Evolutionary conservation across 2,329 filamentous ascomycete genomes (phyloP).

Genomic region (Phoma sp.): DNA sequence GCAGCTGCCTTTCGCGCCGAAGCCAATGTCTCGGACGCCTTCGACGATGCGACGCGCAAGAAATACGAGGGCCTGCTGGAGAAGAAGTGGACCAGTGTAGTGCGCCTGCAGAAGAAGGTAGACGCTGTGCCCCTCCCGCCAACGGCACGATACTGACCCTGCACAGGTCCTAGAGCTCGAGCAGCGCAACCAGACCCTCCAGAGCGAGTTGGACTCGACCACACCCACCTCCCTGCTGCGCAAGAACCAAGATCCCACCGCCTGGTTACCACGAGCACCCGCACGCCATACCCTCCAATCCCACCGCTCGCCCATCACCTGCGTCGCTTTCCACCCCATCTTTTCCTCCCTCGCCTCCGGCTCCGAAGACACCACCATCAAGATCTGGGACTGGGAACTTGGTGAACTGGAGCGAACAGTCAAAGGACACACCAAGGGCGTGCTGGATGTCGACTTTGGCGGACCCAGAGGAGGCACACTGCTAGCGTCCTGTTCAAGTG

Average conservation of each 20-base stretch:
- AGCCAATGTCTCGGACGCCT: constrained; percentile 73
- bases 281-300: constrained; percentile 83
- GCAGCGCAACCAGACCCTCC: constrained; percentile 73
- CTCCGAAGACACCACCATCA: constrained; percentile 92
- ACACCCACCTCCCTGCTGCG: constrained; percentile 80
- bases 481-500: constrained; percentile 83
- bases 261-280: constrained; percentile 86
- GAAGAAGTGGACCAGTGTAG: constrained; percentile 98
- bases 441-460: constrained; percentile 89
- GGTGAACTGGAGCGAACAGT: constrained; percentile 89
- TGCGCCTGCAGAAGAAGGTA: constrained; percentile 94
- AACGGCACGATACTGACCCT: constrained; percentile 22
- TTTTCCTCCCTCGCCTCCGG: constrained; percentile 91
- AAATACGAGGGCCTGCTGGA: constrained; percentile 94
- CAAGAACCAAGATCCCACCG: constrained; percentile 81
- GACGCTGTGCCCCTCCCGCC: not conserved
- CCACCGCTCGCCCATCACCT: constrained; percentile 81
- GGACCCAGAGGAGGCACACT: constrained; percentile 81
- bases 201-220: constrained; percentile 83
- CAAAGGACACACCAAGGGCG: constrained; percentile 89
- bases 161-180: constrained; percentile 91
- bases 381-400: constrained; percentile 96
- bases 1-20: constrained; percentile 79
- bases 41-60: constrained; percentile 83
- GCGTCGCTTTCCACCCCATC: constrained; percentile 89